Evolutionary conservation across 2,329 filamentous ascomycete species (phyloP).

Genomic region (Trichoderma aggressivum): DNA sequence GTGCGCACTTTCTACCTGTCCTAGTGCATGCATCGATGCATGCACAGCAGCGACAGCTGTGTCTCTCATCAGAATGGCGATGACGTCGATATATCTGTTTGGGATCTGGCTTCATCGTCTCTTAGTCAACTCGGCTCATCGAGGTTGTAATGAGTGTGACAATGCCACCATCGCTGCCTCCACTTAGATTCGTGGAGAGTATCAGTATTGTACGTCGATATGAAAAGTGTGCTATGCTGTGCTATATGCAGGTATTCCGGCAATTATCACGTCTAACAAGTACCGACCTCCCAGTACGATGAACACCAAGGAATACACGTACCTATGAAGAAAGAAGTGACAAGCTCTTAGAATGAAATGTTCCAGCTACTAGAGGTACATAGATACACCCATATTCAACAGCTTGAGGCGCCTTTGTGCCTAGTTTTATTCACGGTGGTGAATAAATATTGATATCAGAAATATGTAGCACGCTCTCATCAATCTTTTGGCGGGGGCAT

Average conservation of each 20-base stretch:
- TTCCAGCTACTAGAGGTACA: neutral
- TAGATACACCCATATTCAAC: neutral
- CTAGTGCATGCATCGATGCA: neutral
- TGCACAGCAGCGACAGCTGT: neutral
- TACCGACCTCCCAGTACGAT: neutral
- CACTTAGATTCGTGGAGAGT: neutral
- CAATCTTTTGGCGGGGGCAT: neutral
- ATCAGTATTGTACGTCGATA: accelerated
- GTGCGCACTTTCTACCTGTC: neutral
- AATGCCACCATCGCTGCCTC: neutral
- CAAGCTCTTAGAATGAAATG: neutral
- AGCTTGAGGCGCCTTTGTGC: accelerated
- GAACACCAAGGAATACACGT: neutral
- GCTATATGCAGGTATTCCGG: neutral
- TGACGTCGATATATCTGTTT: neutral
- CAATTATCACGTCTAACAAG: neutral
- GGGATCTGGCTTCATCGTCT: neutral
- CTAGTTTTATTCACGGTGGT: neutral
- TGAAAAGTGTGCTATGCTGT: neutral
- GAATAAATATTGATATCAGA: neutral
- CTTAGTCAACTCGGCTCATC: neutral
- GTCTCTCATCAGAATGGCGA: neutral
- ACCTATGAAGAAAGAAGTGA: neutral
- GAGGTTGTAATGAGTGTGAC: neutral
- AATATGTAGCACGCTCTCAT: neutral